Conservation (phyloP, 2,329 filamentous ascomycete species). For the Microsporum audouinii region DNA sequence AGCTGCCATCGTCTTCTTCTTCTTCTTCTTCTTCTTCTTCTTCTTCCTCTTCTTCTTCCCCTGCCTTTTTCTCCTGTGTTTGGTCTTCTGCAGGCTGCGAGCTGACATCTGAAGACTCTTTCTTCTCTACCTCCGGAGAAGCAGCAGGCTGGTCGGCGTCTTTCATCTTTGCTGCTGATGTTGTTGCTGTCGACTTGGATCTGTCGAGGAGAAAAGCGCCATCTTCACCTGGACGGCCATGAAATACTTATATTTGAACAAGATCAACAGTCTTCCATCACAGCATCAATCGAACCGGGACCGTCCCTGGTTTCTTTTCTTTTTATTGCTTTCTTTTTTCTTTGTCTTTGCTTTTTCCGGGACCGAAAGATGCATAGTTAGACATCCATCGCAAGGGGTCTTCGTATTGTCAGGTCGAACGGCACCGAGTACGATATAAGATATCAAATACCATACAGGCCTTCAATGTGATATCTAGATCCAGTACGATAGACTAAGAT, state of each 20-base stretch:
- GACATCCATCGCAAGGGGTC: background rate
- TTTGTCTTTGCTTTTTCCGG: background rate
- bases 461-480: too few relatives aligned
- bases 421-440: too few relatives aligned
- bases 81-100: background rate
- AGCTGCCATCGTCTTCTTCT: background rate
- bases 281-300: background rate
- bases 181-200: background rate
- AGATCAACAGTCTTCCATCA: background rate
- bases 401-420: background rate
- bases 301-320: background rate
- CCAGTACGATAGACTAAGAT: background rate
- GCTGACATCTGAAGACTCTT: background rate
- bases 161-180: background rate
- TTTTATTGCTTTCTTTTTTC: background rate
- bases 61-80: background rate
- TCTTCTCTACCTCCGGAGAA: background rate
- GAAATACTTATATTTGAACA: background rate
- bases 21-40: too few relatives aligned
- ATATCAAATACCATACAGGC: too few relatives aligned
- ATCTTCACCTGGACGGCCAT: background rate
- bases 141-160: background rate
- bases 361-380: background rate
- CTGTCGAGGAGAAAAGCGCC: background rate
- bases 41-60: too few relatives aligned